Percentiles rank a stretch among this genome's conserved stretches.
These are phyloP conservation scores for Anthostomella pinea DNA, from an alignment of 2,329 filamentous ascomycete genomes.

Conservation along the genomic window DNA sequence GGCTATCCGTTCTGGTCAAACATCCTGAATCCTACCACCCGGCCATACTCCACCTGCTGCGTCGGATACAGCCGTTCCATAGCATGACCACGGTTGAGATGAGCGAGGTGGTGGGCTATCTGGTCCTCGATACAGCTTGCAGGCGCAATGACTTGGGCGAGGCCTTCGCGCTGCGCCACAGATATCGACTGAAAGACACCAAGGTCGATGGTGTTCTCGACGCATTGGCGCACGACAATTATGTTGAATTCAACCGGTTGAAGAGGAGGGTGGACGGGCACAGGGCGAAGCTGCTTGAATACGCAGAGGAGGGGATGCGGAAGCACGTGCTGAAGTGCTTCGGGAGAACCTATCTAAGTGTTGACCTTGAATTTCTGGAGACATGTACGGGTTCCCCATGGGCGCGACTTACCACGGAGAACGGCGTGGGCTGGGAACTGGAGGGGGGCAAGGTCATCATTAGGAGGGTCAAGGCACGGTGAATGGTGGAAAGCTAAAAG, in stretches of 20 bases:
- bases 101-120: constrained; percentile 75
- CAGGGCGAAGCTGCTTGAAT: constrained; percentile 75
- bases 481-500: too few relatives aligned
- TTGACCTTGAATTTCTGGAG: constrained; percentile 68
- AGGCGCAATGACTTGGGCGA: constrained; percentile 71
- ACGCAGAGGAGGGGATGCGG: constrained; percentile 71
- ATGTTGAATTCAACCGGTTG: constrained; percentile 71
- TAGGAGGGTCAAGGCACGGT: constrained; percentile 50
- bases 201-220: constrained; percentile 66
- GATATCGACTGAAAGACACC: constrained; percentile 61
- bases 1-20: constrained; percentile 74
- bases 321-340: constrained; percentile 82
- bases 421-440: constrained; percentile 82
- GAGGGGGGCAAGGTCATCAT: constrained; percentile 75
- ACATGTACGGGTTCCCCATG: constrained; percentile 66
- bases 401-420: constrained; percentile 63
- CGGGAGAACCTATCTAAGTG: constrained; percentile 73
- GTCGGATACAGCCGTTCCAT: constrained; percentile 63
- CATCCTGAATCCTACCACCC: constrained; percentile 89
- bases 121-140: constrained; percentile 86
- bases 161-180: constrained; percentile 65
- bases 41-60: constrained; percentile 75
- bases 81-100: constrained; percentile 70
- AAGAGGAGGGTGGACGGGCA: constrained; percentile 76
- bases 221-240: constrained; percentile 78